Percentiles rank a stretch among this genome's conserved stretches.
phyloP scores from a whole-genome alignment of 352 stramenopile genomes.

The Hyaloperonospora arabidopsidis region DNA sequence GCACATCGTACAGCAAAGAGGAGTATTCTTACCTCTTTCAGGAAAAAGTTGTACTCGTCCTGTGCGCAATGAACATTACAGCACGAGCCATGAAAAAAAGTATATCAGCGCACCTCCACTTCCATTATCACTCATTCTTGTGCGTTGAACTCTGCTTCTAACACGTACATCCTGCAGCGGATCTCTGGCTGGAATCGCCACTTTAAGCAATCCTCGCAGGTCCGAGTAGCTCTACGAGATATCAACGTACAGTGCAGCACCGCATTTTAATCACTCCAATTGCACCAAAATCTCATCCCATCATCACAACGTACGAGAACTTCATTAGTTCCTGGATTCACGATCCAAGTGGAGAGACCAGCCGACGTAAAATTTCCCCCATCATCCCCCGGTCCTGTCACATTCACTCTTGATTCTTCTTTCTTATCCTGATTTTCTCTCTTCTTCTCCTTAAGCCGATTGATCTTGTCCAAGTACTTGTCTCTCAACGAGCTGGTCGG shows the following conservation, averaged over 20 bases:
- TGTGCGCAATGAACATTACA: constrained; percentile 12
- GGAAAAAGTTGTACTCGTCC: constrained; percentile 58
- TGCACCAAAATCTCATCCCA: not conserved
- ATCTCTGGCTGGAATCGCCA: constrained; percentile 43
- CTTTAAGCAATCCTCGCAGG: constrained; percentile 53
- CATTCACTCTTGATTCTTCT: constrained; percentile 3
- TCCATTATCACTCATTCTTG: not conserved
- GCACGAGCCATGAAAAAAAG: not conserved
- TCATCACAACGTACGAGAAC: constrained; percentile 38
- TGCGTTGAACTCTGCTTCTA: no score
- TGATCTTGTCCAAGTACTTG: constrained; percentile 77
- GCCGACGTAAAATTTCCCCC: constrained; percentile 31
- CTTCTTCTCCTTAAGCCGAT: constrained; percentile 52
- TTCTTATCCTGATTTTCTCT: constrained; percentile 11
- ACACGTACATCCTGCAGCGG: constrained; percentile 42
- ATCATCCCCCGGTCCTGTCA: constrained; percentile 22
- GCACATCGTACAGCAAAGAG: no score
- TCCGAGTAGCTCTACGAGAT: constrained; percentile 46
- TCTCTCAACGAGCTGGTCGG: constrained; percentile 31
- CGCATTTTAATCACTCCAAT: no score
- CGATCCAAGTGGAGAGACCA: constrained; percentile 61
- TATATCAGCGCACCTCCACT: not conserved
- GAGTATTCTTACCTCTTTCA: constrained; percentile 42
- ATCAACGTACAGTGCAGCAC: not conserved
- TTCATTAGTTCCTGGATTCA: constrained; percentile 66